Base-by-base conservation (phyloP, 768 basidiomycete genomes). In the Sutorius australiensis region DNA sequence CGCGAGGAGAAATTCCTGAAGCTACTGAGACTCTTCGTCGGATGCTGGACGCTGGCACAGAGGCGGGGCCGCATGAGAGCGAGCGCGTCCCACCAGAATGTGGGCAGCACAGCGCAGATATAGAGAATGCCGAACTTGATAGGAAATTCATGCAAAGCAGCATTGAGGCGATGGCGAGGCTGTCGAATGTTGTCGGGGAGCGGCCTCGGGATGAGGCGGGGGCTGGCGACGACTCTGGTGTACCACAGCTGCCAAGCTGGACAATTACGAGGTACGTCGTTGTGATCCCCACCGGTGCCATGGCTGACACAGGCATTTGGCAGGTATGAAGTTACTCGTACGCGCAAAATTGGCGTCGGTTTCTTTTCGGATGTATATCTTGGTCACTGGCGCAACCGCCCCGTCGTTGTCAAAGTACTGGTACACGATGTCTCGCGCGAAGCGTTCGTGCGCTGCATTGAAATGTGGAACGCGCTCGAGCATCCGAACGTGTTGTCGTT, bases 281-380 rank as follows among this genome's bases (percentile, higher is more conserved):
- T 30, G 46, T 33, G 2, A 41, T 12, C 12, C 14, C 3, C 27
- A 2, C 27, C 32, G 40, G 33, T 2, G 17, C 6, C 30, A 4
- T 31, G 17, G 28, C 45, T 56, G 5, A 59, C 21, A n/a, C 13
- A 39, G 1, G 16, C 27, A n/a, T 0, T 33, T 27, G 58, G 46
- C 44, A 82, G 81, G 47, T 89, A 87, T 61, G 92, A 94, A 69
- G 80, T 92, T 32, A 84, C 86, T 51, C 79, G 82, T 3, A 84
- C 84, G 34, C 72, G 75, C 51, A 80, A 82, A 64, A 83, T 93
- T 53, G 86, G 89, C 5, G 61, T 81, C 17, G 89, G 90, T 0
- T 84, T 80, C 69, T 89, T 90, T 71, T 86, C 86, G 12, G 80
- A 86, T 50, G 88, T 92, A 7, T 91, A 86, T 68, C 75, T 76